A percentile compares a stretch with the other conserved stretches of the same genome.
Conservation (phyloP, 306 rosid genomes). For the Pyrus communis region DNA sequence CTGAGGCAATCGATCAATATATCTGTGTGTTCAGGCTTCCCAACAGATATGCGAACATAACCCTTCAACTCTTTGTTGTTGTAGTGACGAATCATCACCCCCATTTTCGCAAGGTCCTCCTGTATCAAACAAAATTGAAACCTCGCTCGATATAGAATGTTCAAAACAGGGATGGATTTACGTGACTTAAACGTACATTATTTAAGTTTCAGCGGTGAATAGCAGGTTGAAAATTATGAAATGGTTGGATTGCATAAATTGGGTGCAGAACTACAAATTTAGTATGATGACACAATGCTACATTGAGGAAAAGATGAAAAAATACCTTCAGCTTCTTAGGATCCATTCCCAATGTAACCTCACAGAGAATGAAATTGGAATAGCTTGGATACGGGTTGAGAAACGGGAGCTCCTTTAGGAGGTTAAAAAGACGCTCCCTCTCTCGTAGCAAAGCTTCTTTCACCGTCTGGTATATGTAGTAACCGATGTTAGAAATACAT, state of each 20-base stretch:
- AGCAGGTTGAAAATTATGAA: neutral
- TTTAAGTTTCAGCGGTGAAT: neutral
- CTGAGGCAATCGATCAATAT: constrained; percentile 58
- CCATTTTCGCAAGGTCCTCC: constrained; percentile 94
- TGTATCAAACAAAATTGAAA: constrained; percentile 10
- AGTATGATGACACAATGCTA: neutral
- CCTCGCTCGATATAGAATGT: neutral
- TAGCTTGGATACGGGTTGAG: constrained; percentile 78
- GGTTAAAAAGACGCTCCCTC: constrained; percentile 64
- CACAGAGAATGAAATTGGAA: constrained; percentile 93
- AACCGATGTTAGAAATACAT: constrained; percentile 23
- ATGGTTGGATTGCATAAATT: neutral
- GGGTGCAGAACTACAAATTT: neutral
- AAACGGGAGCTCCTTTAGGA: constrained; percentile 65
- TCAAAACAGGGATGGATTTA: neutral
- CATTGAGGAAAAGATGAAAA: neutral
- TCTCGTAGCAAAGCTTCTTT: constrained; percentile 75
- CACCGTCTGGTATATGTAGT: constrained; percentile 51
- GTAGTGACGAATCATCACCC: constrained; percentile 97
- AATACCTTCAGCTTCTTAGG: constrained; percentile 87
- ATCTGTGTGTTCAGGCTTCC: constrained; percentile 91
- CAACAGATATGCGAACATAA: constrained; percentile 81
- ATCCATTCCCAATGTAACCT: constrained; percentile 71
- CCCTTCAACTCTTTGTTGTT: constrained; percentile 82
- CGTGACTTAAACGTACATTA: too few relatives aligned